Evolutionary conservation across 2,329 filamentous ascomycete species (phyloP).

Genomic region (Neoscytalidium dimidiatum): DNA sequence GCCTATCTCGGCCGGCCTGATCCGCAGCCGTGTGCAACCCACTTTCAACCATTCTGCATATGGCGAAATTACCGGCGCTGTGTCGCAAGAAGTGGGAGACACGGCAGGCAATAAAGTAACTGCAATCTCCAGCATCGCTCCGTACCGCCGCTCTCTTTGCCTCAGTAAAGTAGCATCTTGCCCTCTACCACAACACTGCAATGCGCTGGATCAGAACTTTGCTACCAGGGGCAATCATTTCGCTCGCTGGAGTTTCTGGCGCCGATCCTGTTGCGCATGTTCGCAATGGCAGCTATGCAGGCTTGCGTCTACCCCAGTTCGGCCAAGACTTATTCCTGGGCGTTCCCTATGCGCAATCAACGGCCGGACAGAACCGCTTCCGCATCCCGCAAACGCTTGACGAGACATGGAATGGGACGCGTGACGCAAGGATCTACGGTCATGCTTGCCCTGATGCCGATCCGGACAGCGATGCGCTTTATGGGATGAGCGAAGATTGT

Average conservation of each 20-base stretch:
- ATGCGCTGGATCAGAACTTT: not conserved
- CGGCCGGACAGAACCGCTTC: slow-evolving; percentile 1
- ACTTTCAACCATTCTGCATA: too few species aligned
- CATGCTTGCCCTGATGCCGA: slow-evolving; percentile 12
- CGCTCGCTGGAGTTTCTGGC: not conserved
- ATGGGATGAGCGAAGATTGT: slow-evolving; percentile 19
- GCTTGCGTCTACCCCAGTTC: slow-evolving; percentile 33
- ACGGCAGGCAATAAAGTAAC: too few species aligned
- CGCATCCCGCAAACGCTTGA: slow-evolving; percentile 12
- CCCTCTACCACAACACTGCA: not conserved
- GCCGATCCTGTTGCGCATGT: slow-evolving; percentile 26
- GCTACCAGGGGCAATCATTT: not conserved
- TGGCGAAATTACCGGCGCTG: not conserved
- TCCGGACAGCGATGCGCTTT: not conserved
- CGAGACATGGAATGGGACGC: slow-evolving; percentile 17
- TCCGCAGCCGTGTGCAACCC: not conserved
- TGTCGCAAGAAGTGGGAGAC: too few species aligned
- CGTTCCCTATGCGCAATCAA: slow-evolving; percentile 31
- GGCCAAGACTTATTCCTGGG: slow-evolving; percentile 34
- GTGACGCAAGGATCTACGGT: not conserved
- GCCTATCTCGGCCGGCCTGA: not conserved
- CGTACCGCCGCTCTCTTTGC: too few species aligned
- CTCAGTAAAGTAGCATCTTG: too few species aligned
- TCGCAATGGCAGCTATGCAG: slow-evolving; percentile 39
- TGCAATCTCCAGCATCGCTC: too few species aligned